Evolutionary conservation across 306 rosid genomes (phyloP), one percentile per base, ranked within the genome.

Genomic region (Albizia julibrissin): DNA sequence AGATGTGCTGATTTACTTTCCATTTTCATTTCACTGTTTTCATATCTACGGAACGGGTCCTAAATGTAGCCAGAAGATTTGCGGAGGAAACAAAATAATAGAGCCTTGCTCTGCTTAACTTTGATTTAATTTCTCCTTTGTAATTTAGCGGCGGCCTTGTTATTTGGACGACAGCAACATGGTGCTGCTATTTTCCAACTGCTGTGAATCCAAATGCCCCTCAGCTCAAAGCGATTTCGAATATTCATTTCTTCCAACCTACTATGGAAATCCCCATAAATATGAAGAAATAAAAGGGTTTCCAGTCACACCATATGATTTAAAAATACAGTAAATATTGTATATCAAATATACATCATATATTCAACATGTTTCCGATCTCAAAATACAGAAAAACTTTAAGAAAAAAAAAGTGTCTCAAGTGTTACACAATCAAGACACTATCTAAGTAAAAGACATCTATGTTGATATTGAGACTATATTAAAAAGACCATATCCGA

Each of bases 391-490:
- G 61, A 2, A 54, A 8, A 54, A 54, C 24, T 3, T 0, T n/a
- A n/a, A n/a, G n/a, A 16, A 3, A 49, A 49, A 76, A 9, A 78
- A 72, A 14, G 66, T 39, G 58, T 42, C 26, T 76, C 34, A 79
- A n/a, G 47, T 33, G 16, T 26, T 72, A 77, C 85, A 80, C 59
- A 83, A 18, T 3, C 18, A 62, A 27, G 34, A 14, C 29, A 34
- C 24, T 2, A 77, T 43, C 65, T 42, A 78, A 61, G 78, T 75
- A 59, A 67, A 77, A 69, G 44, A 65, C 19, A 87, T 74, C 54
- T 27, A 73, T 22, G 83, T 31, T 62, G 22, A 44, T 87, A 54
- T 78, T 27, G 44, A 79, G 79, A 69, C 27, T 77, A 81, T 52
- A 74, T 44, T 16, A 19, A 34, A 47, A 61, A 37, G 79, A 37